Evolutionary conservation across 2,329 filamentous ascomycete genomes (phyloP).

Genomic region (Colletotrichum paranaense): DNA sequence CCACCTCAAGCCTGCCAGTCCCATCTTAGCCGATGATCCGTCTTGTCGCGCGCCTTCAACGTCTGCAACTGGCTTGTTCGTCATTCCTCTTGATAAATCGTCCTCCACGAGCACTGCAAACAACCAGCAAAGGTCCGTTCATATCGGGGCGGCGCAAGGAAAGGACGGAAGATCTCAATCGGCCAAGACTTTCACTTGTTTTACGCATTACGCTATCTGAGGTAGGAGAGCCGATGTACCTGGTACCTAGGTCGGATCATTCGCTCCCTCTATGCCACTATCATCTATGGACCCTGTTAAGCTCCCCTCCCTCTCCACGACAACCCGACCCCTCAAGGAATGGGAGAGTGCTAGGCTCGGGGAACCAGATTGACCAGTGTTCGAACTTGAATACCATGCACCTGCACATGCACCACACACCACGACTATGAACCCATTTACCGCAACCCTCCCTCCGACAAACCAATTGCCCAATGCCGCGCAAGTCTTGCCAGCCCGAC

Average conservation of each 20-base stretch:
- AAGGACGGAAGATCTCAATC: constrained; percentile 16
- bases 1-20: neutral
- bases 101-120: neutral
- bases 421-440: neutral
- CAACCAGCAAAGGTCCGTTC: neutral
- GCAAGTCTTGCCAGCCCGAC: neutral
- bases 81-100: neutral
- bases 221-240: constrained; percentile 10
- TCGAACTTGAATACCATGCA: constrained; percentile 27
- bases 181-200: neutral
- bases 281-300: neutral
- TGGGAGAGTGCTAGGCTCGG: neutral
- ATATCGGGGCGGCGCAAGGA: neutral
- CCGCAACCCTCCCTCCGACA: neutral
- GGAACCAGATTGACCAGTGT: neutral
- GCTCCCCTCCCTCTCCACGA: neutral
- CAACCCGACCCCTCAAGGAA: constrained; percentile 4
- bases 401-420: neutral
- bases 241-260: neutral
- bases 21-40: neutral
- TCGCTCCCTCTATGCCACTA: neutral
- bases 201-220: neutral
- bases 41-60: neutral
- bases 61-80: neutral
- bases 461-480: constrained; percentile 7